Evolutionary conservation across 2,329 filamentous ascomycete species (phyloP).

Genomic region (Claviceps sp.): DNA sequence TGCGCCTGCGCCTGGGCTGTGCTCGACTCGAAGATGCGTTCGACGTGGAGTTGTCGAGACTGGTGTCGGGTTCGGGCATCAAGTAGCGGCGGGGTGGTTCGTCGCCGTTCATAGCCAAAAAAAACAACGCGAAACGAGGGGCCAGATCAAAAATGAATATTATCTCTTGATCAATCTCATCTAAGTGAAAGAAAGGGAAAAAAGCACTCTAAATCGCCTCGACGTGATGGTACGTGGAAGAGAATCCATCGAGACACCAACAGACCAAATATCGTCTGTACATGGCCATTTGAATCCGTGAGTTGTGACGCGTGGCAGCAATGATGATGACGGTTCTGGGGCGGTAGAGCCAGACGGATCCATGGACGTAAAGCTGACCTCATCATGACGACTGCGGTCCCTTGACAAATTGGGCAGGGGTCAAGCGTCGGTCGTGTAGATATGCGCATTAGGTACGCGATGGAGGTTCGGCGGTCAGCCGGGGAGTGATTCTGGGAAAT

Average conservation of each 20-base stretch:
- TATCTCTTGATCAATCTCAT: no score
- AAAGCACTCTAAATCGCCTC: no score
- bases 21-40: background rate
- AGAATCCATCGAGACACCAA: no score
- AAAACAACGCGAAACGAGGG: background rate
- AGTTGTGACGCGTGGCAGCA: background rate
- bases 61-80: background rate
- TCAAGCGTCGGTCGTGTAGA: background rate
- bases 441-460: no score
- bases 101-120: background rate
- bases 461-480: no score
- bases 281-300: background rate
- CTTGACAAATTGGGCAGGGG: background rate
- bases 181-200: no score
- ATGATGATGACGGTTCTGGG: background rate
- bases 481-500: no score
- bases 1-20: conserved; percentile 32
- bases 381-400: background rate
- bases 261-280: background rate
- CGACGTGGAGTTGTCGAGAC: background rate
- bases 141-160: no score
- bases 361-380: background rate
- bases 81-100: background rate
- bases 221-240: no score
- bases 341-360: background rate